These are phyloP conservation scores for Pseudocercospora vitis DNA, from an alignment of 2,329 filamentous ascomycete genomes.

Conservation along the genomic window DNA sequence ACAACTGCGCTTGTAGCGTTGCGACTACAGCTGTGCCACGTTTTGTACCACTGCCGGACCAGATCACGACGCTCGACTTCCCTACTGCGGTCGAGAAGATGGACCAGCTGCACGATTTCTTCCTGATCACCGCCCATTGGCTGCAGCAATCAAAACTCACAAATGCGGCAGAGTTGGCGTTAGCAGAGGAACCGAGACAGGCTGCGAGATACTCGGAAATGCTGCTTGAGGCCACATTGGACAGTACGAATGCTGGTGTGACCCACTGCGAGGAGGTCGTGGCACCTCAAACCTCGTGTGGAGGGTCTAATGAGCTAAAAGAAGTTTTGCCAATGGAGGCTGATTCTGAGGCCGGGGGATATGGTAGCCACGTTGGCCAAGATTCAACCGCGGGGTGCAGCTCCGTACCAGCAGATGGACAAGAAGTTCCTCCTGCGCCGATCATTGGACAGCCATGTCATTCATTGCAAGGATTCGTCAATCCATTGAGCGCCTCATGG, in stretches of 20 bases:
- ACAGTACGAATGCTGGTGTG: background rate
- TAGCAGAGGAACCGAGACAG: constrained; percentile 3
- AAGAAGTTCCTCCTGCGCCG: too few species aligned
- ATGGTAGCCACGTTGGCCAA: too few species aligned
- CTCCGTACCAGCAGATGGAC: too few species aligned
- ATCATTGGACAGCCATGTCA: too few species aligned
- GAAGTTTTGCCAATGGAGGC: too few species aligned
- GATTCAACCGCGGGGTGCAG: too few species aligned
- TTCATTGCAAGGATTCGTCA: too few species aligned
- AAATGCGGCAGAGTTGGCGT: background rate
- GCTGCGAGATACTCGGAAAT: constrained; percentile 2
- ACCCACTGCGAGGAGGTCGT: background rate
- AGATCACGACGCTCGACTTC: constrained; percentile 11
- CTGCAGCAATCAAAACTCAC: constrained; percentile 3
- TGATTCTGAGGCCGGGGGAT: too few species aligned
- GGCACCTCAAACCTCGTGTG: too few species aligned
- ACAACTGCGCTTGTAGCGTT: constrained; percentile 17
- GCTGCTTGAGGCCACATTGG: background rate
- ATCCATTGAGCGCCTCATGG: too few species aligned
- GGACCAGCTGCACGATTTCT: constrained; percentile 14
- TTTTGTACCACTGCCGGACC: constrained; percentile 11
- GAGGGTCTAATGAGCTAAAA: too few species aligned
- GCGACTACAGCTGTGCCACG: background rate
- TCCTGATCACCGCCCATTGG: constrained; percentile 4
- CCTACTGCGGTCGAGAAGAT: constrained; percentile 16